Conservation (phyloP, 2,329 filamentous ascomycete species). For the Mycogone perniciosa region DNA sequence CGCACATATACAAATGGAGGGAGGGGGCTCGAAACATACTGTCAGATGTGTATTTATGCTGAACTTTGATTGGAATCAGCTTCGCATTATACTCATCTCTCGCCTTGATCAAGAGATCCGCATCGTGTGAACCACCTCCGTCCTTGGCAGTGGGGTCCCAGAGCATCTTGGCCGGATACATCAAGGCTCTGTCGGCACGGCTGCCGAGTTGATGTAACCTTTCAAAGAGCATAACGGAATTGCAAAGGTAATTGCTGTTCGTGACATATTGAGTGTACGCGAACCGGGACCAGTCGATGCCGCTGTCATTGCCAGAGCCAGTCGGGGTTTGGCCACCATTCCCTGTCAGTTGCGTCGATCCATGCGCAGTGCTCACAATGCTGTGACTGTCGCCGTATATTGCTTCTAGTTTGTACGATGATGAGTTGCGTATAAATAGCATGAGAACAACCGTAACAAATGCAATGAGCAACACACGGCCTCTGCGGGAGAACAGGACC, state of each 20-base stretch:
- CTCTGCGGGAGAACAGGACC: not conserved
- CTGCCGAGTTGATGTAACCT: constrained; percentile 35
- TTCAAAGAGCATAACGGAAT: constrained; percentile 46
- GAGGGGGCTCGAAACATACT: not conserved
- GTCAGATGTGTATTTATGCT: constrained; percentile 30
- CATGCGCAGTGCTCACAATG: not conserved
- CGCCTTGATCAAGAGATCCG: constrained; percentile 34
- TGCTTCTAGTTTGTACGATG: too few relatives aligned
- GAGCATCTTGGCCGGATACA: constrained; percentile 39
- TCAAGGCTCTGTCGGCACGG: constrained; percentile 38
- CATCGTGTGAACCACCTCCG: constrained; percentile 18
- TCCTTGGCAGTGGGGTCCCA: constrained; percentile 22
- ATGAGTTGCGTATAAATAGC: too few relatives aligned
- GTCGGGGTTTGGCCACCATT: not conserved
- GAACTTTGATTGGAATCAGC: constrained; percentile 35
- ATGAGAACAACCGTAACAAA: not conserved
- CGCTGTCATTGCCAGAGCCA: not conserved
- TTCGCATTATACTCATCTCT: constrained; percentile 40
- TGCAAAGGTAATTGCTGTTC: constrained; percentile 41
- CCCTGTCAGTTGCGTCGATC: not conserved
- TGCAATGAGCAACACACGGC: not conserved
- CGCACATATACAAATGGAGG: not conserved
- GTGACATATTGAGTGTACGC: constrained; percentile 47
- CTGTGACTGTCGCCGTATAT: not conserved
- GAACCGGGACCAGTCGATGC: constrained; percentile 37